Evolutionary conservation across 768 basidiomycete genomes (phyloP).

Genomic region (Phallus indusiatus): DNA sequence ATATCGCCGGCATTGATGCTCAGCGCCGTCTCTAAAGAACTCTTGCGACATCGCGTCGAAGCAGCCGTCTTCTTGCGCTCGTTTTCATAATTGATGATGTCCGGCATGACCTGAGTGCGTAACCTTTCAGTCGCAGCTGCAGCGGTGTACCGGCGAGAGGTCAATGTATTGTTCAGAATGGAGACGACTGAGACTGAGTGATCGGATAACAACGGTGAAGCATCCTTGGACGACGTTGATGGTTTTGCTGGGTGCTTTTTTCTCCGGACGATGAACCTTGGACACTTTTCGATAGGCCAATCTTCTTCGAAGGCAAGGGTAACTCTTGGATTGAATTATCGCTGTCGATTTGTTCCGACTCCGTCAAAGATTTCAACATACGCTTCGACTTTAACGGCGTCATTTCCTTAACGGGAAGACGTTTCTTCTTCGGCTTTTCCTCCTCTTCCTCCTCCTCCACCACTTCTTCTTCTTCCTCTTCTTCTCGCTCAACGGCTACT

Average conservation of each 20-base stretch:
- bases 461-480: constrained; percentile 17
- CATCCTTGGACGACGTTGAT: not conserved
- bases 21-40: constrained; percentile 10
- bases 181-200: not conserved
- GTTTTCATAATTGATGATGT: constrained; percentile 57
- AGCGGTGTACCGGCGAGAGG: constrained; percentile 37
- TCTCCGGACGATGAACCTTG: no score
- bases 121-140: constrained; percentile 39
- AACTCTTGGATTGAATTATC: not conserved
- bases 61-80: constrained; percentile 41
- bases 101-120: constrained; percentile 61
- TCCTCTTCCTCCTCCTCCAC: constrained; percentile 17
- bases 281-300: not conserved
- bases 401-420: constrained; percentile 9
- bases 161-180: not conserved
- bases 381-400: not conserved
- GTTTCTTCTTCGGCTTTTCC: constrained; percentile 10
- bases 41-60: constrained; percentile 11
- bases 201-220: not conserved
- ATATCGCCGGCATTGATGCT: not conserved
- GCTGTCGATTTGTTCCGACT: not conserved
- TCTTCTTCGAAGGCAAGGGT: not conserved
- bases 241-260: not conserved
- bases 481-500: not conserved
- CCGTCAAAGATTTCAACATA: not conserved